Conservation (phyloP, 257 asterid species). For the Paraleonurus japonicus region DNA sequence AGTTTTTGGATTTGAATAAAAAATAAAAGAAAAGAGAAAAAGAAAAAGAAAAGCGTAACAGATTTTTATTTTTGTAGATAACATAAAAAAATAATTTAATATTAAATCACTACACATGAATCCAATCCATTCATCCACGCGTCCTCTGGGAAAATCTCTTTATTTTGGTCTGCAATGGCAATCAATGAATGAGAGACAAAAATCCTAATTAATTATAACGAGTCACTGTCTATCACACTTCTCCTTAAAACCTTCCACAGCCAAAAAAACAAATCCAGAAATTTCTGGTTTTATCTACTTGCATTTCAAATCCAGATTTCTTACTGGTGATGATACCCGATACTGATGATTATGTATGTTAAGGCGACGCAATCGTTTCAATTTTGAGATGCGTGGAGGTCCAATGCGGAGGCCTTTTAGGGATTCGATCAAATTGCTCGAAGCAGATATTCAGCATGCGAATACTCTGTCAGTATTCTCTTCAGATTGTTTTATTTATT, state of each 20-base stretch:
- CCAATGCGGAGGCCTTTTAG: slow-evolving; percentile 14
- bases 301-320: not conserved
- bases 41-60: too few species aligned
- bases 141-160: not conserved
- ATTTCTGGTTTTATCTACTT: not conserved
- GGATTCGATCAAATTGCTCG: slow-evolving; percentile 29
- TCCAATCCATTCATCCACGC: not conserved
- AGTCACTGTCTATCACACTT: not conserved
- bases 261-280: not conserved
- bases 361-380: not conserved
- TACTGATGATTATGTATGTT: not conserved
- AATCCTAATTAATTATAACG: not conserved
- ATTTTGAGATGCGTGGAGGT: slow-evolving; percentile 8
- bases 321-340: not conserved
- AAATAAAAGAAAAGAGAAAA: too few species aligned
- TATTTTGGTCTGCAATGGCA: not conserved
- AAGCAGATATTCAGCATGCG: slow-evolving; percentile 26
- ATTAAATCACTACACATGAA: not conserved
- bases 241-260: not conserved
- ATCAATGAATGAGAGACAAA: not conserved
- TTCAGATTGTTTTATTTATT: not conserved
- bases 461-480: slow-evolving; percentile 13
- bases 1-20: too few species aligned
- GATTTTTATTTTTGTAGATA: not conserved
- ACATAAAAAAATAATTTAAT: not conserved